Percentiles rank a stretch among this genome's conserved stretches.
Evolutionary conservation across 2,329 filamentous ascomycete genomes (phyloP).

Genomic region (Mollisiaceae sp.): DNA sequence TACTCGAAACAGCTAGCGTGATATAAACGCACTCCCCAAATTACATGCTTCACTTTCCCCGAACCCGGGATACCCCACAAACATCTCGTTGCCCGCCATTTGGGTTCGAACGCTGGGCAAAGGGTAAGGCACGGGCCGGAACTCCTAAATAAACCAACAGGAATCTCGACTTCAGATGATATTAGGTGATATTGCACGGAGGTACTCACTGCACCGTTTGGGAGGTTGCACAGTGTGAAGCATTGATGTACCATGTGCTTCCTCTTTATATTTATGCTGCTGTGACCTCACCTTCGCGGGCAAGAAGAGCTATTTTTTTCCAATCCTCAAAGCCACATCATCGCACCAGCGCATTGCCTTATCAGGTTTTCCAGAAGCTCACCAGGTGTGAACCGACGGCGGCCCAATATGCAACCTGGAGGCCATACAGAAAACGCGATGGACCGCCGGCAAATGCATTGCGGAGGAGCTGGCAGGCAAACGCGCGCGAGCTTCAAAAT

Average conservation of each 20-base stretch:
- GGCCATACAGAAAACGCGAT: neutral
- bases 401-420: slow-evolving; percentile 27
- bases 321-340: neutral
- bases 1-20: neutral
- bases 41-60: neutral
- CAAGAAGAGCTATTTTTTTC: neutral
- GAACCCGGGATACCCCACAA: slow-evolving; percentile 2
- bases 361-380: slow-evolving; percentile 23
- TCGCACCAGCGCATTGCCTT: slow-evolving; percentile 15
- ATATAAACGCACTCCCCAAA: neutral
- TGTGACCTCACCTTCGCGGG: neutral
- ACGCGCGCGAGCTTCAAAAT: slow-evolving; percentile 20
- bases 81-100: neutral
- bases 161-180: neutral
- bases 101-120: neutral
- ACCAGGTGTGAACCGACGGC: slow-evolving; percentile 22
- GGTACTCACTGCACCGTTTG: neutral
- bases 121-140: slow-evolving; percentile 17
- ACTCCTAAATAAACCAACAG: slow-evolving; percentile 13
- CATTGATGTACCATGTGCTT: neutral
- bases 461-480: neutral
- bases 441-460: neutral
- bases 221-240: neutral
- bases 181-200: neutral
- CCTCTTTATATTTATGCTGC: neutral